Evolutionary conservation across 139 green algal genomes (phyloP), one percentile per base, ranked within the genome.

Genomic region (Chlamydomonas urium): DNA sequence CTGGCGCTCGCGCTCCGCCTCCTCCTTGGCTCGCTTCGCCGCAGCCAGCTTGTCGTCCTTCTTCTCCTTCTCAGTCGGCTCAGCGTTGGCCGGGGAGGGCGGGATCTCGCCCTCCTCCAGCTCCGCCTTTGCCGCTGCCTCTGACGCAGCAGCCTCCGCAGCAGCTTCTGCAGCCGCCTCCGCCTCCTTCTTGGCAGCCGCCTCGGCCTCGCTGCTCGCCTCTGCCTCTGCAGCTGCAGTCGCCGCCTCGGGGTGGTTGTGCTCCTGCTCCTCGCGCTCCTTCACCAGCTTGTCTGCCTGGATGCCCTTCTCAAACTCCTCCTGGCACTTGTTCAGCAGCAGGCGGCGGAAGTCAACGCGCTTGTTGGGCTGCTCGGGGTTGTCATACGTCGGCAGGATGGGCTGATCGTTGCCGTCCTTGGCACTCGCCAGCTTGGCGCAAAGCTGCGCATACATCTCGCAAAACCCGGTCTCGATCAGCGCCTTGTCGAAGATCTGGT

Each of bases 311-410:
- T 96, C 89, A 78, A 97, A 98, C 87, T 97, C 93, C 69, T 93
- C 88, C 87, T 99, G 94, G 83, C 94, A 99, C 86, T 97, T 99
- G 86, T 97, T 97, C 1, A 99, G 83, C 79, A 99, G 85, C 60
- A 96, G 79, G 38, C 92, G 82, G 37, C 91, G 79, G 83, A 97
- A 97, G 37, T 90, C 75, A 42, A 82, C 80, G 37, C 81, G 66
- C 71, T 79, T 79, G 57, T 28, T 10, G 6, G 23, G 24, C 24
- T 33, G 37, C n/a, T 71, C 38, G 5, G 63, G 63, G 36, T 56
- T 34, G 21, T 35, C 38, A 57, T 58, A 71, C n/a, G 37, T 71
- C 5, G 63, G 63, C 24, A 71, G 26, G 6, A 71, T n/a, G 14
- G 38, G 23, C 8, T 71, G 57, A 2, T 57, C 33, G 29, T 73